Percentiles rank a stretch among this genome's conserved stretches.
phyloP scores from a whole-genome alignment of 305 asterid species.

The Fraxinus sp. region DNA sequence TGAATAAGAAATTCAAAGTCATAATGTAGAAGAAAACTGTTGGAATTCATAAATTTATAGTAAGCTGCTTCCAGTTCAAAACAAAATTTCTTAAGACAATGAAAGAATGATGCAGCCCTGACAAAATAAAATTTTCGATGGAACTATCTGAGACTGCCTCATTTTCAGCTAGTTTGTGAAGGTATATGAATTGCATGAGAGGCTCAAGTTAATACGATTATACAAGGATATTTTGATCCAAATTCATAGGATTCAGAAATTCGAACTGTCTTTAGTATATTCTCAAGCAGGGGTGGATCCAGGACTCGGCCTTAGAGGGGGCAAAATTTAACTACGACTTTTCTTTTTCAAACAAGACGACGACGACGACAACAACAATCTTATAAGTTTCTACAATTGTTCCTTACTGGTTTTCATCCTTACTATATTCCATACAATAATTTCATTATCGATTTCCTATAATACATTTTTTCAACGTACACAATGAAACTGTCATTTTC shows the following conservation, averaged over 20 bases:
- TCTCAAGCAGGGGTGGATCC: not conserved
- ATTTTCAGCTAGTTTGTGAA: not conserved
- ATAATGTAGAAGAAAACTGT: not conserved
- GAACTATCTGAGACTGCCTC: not conserved
- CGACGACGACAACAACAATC: not conserved
- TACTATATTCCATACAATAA: not conserved
- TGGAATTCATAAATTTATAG: not conserved
- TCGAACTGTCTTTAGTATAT: not conserved
- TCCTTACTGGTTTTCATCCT: not conserved
- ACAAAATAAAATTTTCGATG: not conserved
- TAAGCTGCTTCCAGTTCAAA: conserved; percentile 1
- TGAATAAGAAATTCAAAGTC: not conserved
- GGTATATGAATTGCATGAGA: not conserved
- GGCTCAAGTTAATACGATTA: not conserved
- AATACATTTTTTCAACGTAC: not conserved
- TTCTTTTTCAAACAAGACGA: not conserved
- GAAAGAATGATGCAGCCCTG: not conserved
- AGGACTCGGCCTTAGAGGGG: not conserved
- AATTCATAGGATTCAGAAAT: conserved; percentile 5
- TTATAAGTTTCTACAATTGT: not conserved
- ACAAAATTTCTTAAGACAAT: not conserved
- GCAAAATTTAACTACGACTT: not conserved
- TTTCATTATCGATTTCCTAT: not conserved
- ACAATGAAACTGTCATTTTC: not conserved
- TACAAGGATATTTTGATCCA: not conserved